Evolutionary conservation across 78 protist genomes (phyloP).

Genomic region (Dictyostelium firmibasis): DNA sequence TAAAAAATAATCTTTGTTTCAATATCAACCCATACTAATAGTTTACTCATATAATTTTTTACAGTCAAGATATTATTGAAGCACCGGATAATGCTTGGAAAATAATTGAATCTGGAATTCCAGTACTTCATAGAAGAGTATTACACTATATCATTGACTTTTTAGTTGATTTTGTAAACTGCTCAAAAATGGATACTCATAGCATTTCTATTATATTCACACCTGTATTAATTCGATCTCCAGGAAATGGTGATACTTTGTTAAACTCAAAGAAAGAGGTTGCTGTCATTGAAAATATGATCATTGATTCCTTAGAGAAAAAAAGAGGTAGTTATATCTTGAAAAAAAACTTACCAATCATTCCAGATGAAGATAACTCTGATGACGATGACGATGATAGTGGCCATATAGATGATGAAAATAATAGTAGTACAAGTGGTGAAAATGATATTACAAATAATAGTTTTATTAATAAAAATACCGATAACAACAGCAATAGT

Average conservation of each 20-base stretch:
- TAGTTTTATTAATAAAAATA: not conserved
- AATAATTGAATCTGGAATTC: conserved; percentile 42
- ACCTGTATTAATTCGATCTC: conserved; percentile 55
- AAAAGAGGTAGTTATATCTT: not conserved
- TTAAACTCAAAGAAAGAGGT: conserved; percentile 41
- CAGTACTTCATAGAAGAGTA: conserved; percentile 36
- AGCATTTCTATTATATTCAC: conserved; percentile 15
- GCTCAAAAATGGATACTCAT: conserved; percentile 30
- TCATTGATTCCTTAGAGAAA: conserved; percentile 22
- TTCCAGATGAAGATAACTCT: not conserved
- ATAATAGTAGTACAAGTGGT: conserved; percentile 16
- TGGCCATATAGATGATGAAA: not conserved
- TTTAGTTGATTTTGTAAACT: conserved; percentile 25
- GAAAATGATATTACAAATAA: not conserved
- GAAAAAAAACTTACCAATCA: not conserved
- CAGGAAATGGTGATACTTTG: not conserved
- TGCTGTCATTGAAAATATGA: conserved; percentile 27
- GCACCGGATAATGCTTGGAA: conserved; percentile 20
- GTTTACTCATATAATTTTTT: too few species aligned
- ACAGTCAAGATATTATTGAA: conserved; percentile 67
- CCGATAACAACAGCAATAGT: not conserved
- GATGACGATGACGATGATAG: conserved; percentile 3
- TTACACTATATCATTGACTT: conserved; percentile 51
- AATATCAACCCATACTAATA: too few species aligned
- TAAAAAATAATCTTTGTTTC: too few species aligned